These are phyloP conservation scores for Volvox carteri DNA, from an alignment of 163 green algal species.

Conservation along the genomic window DNA sequence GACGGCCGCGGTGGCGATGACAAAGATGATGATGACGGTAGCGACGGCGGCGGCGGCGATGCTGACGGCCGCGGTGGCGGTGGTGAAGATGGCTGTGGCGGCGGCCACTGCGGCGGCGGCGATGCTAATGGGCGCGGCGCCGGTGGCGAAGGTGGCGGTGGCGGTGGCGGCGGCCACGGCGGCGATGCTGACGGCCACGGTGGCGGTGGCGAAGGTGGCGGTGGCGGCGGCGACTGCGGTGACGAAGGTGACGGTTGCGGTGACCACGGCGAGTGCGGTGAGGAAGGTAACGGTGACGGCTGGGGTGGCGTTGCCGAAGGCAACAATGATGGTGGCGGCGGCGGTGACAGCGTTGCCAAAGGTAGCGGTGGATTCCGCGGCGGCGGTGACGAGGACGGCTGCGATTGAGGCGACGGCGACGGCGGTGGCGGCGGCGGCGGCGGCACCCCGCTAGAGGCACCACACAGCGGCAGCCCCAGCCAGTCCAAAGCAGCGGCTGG, in stretches of 20 bases:
- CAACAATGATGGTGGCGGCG: too few relatives aligned
- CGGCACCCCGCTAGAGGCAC: background rate
- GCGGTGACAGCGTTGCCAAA: background rate
- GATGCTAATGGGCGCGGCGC: too few relatives aligned
- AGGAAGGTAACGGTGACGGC: background rate
- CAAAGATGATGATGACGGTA: too few relatives aligned
- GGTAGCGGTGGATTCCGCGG: too few relatives aligned
- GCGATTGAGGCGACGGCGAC: background rate
- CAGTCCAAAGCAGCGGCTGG: slow-evolving; percentile 19
- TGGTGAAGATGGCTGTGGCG: background rate
- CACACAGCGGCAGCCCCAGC: slow-evolving; percentile 23
- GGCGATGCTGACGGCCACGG: background rate
- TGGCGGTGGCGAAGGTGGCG: too few relatives aligned
- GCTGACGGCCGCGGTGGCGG: too few relatives aligned
- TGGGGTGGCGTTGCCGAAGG: too few relatives aligned
- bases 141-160: background rate
- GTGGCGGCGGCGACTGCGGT: background rate
- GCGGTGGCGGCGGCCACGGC: background rate
- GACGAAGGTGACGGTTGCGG: background rate
- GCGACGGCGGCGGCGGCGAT: background rate
- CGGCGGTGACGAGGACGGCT: background rate
- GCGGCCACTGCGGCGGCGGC: too few relatives aligned
- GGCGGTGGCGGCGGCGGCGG: slow-evolving; percentile 4
- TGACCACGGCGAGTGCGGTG: too few relatives aligned
- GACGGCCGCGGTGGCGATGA: background rate